Base-by-base conservation (phyloP, 345 rosid genomes). In the Salix arbutifolia region DNA sequence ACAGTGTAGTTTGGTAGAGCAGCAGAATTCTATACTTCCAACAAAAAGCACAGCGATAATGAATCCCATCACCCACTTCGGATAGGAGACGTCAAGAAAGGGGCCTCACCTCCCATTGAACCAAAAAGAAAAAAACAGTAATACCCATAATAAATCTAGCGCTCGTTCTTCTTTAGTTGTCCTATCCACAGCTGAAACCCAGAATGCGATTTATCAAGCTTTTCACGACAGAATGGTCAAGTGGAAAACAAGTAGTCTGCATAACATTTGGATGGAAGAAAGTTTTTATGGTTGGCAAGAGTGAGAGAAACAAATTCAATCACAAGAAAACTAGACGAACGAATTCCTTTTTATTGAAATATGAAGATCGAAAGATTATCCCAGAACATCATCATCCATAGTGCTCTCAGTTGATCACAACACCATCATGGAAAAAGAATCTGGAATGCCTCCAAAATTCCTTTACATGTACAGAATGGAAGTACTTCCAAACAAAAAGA, bases 381-480 rank as follows among this genome's bases (percentile, higher is more conserved):
- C 68, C 71, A 67, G 26, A 68, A 66, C 30, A 76, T 58, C 65
- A 53, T 58, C 56, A 72, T 30, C 65, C 71, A 37, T 30, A 71
- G 65, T 38, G 33, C 19, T 76, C 67, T 66, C 72, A 67, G 35
- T 40, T 52, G 60, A 71, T 60, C 37, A 28, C 65, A 65, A 35
- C 72, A 35, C 72, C 42, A 58, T 66, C 72, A 76, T n/a, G 76
- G 14, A 30, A 74, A 73, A 62, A 66, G 28, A 65, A 71, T 35
- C n/a, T 58, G 67, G 71, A 60, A 78, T 16, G 17, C 77, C 84
- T 82, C 86, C 83, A 82, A 80, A 77, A 83, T 84, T 77, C 76
- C 67, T 82, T 78, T 40, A 72, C 81, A 86, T 85, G 76, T 83
- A 80, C 79, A 79, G 67, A 72, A 78, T 23, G 17, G 68, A 66